phyloP scores from a whole-genome alignment of 2,329 filamentous ascomycete species.

The Stylonectria norvegica region DNA sequence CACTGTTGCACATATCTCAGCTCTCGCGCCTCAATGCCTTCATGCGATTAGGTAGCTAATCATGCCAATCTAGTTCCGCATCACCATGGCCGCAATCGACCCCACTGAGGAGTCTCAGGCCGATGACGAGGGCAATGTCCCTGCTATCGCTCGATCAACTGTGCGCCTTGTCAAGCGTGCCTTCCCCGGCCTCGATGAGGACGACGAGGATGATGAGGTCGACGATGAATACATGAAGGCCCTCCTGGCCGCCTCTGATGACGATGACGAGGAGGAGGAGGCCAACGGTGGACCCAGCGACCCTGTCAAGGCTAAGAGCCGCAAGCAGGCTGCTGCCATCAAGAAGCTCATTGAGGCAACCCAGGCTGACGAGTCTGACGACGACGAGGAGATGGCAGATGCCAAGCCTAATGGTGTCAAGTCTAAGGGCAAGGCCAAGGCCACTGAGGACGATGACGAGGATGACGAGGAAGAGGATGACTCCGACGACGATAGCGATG shows the following conservation, averaged over 20 bases:
- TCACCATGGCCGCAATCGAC: constrained; percentile 98
- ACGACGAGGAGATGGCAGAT: constrained; percentile 72
- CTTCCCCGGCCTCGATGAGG: constrained; percentile 53
- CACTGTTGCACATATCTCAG: not conserved
- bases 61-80: constrained; percentile 68
- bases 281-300: constrained; percentile 88
- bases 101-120: constrained; percentile 72
- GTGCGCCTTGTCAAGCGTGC: constrained; percentile 84
- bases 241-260: constrained; percentile 47
- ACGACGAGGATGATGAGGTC: constrained; percentile 60
- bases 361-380: constrained; percentile 54
- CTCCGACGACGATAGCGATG: constrained; percentile 61
- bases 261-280: constrained; percentile 61
- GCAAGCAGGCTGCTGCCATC: constrained; percentile 71
- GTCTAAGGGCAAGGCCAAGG: constrained; percentile 70
- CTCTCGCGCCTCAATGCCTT: not conserved
- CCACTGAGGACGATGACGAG: constrained; percentile 54
- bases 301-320: constrained; percentile 83
- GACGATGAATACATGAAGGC: constrained; percentile 63
- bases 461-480: constrained; percentile 56
- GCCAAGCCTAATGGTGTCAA: constrained; percentile 59
- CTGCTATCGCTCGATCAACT: constrained; percentile 70
- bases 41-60: constrained; percentile 9
- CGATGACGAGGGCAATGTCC: constrained; percentile 59
- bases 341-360: constrained; percentile 73